phyloP scores from a whole-genome alignment of 208 protist genomes.

The Crithidia brevicula region DNA sequence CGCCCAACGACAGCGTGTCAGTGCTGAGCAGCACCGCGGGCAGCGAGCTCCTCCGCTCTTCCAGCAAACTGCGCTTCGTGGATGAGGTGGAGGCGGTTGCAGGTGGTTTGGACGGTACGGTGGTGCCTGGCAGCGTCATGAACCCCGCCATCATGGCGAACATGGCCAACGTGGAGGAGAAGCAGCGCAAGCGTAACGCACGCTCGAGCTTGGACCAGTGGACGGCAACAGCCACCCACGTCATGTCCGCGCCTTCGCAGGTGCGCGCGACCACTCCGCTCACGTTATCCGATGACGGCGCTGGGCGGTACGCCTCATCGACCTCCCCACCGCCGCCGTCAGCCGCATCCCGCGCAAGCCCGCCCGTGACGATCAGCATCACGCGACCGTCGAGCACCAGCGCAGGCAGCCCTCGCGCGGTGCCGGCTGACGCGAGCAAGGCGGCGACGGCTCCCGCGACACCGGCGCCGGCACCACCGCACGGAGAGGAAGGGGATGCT shows the following conservation, averaged over 20 bases:
- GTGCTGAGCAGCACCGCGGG: slow-evolving; percentile 56
- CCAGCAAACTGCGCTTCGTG: slow-evolving; percentile 69
- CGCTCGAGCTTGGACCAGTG: slow-evolving; percentile 33
- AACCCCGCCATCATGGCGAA: slow-evolving; percentile 48
- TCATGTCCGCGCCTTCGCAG: slow-evolving; percentile 17
- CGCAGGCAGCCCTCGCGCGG: not conserved
- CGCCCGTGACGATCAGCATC: slow-evolving; percentile 26
- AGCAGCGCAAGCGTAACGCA: slow-evolving; percentile 34
- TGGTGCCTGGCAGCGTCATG: slow-evolving; percentile 44
- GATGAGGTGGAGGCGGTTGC: slow-evolving; percentile 75
- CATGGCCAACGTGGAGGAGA: slow-evolving; percentile 44
- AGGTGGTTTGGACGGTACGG: slow-evolving; percentile 53
- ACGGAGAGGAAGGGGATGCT: not conserved
- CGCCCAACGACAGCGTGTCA: slow-evolving; percentile 57
- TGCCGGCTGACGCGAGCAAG: not conserved
- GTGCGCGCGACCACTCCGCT: slow-evolving; percentile 12
- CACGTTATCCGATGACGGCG: slow-evolving; percentile 20
- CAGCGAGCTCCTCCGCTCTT: slow-evolving; percentile 55
- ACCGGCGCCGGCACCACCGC: not conserved
- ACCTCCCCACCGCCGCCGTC: slow-evolving; percentile 13
- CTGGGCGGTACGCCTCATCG: not conserved
- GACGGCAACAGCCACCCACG: slow-evolving; percentile 16
- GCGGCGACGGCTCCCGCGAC: not conserved
- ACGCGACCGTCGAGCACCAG: slow-evolving; percentile 15
- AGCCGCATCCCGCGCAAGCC: not conserved